These are phyloP conservation scores for Colletotrichum siamense DNA, from an alignment of 2,329 filamentous ascomycete genomes.

Conservation along the genomic window DNA sequence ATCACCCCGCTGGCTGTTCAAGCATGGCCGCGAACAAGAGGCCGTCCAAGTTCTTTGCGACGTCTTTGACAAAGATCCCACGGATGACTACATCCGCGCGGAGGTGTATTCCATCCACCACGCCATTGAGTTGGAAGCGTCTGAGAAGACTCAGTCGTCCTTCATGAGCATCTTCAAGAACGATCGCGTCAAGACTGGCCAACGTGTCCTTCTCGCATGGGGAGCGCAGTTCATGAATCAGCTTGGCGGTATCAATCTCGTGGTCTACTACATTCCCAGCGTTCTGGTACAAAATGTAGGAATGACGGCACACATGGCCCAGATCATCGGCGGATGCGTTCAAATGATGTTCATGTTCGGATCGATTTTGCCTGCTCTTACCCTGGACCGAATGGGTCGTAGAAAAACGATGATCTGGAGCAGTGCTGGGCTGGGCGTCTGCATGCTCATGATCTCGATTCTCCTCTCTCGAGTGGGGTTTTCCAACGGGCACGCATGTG, in stretches of 20 bases:
- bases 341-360: conserved; percentile 45
- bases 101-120: conserved; percentile 44
- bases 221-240: conserved; percentile 57
- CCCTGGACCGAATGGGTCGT: conserved; percentile 41
- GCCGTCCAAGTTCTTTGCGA: conserved; percentile 40
- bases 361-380: conserved; percentile 35
- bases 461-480: conserved; percentile 29
- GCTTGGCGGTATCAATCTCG: conserved; percentile 51
- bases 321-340: conserved; percentile 40
- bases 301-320: conserved; percentile 30
- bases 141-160: conserved; percentile 35
- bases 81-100: conserved; percentile 35
- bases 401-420: conserved; percentile 50
- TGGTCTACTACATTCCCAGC: conserved; percentile 40
- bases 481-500: conserved; percentile 17
- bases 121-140: conserved; percentile 43
- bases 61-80: conserved; percentile 43
- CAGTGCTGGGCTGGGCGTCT: conserved; percentile 34
- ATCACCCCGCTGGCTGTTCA: conserved; percentile 45
- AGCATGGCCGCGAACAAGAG: conserved; percentile 38
- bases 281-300: conserved; percentile 40
- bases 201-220: conserved; percentile 51
- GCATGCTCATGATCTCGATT: conserved; percentile 42
- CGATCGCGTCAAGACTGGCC: conserved; percentile 46
- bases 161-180: conserved; percentile 47